Evolutionary conservation across 768 basidiomycete species (phyloP).

Genomic region (Steccherinum ochraceum): DNA sequence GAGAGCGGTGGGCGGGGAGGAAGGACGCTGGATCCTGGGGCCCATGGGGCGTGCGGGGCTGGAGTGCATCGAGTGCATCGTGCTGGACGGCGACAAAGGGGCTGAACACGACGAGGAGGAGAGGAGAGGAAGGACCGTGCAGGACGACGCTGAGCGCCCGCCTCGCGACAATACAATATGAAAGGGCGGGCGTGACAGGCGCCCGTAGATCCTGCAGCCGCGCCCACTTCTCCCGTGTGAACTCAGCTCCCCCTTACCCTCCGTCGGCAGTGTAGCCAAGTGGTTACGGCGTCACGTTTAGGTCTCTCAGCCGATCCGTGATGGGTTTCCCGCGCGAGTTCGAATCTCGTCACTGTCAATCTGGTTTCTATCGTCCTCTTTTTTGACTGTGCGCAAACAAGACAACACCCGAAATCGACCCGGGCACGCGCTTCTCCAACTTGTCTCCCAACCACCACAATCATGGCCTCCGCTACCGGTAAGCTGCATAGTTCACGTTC

Average conservation of each 20-base stretch:
- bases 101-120: conserved; percentile 7
- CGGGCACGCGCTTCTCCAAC: conserved; percentile 5
- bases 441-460: conserved; percentile 1
- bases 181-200: background rate
- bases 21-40: conserved; percentile 40
- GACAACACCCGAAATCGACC: background rate
- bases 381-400: background rate
- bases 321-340: conserved; percentile 56
- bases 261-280: conserved; percentile 47
- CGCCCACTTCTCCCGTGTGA: background rate
- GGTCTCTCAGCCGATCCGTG: conserved; percentile 37
- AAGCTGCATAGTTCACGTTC: background rate
- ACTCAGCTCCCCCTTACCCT: conserved; percentile 7
- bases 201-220: background rate
- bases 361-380: conserved; percentile 4
- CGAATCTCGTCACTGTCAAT: conserved; percentile 54
- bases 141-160: too few species aligned
- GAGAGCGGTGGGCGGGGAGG: conserved; percentile 32
- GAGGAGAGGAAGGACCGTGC: too few species aligned
- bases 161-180: background rate
- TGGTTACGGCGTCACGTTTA: conserved; percentile 59
- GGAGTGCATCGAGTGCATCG: conserved; percentile 23
- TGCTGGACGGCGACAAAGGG: conserved; percentile 13
- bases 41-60: conserved; percentile 39
- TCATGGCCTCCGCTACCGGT: conserved; percentile 19